Percentiles rank a stretch among this genome's conserved stretches.
These are phyloP conservation scores for Cryphonectria naterciae DNA, from an alignment of 2,329 filamentous ascomycete species.

Conservation along the genomic window DNA sequence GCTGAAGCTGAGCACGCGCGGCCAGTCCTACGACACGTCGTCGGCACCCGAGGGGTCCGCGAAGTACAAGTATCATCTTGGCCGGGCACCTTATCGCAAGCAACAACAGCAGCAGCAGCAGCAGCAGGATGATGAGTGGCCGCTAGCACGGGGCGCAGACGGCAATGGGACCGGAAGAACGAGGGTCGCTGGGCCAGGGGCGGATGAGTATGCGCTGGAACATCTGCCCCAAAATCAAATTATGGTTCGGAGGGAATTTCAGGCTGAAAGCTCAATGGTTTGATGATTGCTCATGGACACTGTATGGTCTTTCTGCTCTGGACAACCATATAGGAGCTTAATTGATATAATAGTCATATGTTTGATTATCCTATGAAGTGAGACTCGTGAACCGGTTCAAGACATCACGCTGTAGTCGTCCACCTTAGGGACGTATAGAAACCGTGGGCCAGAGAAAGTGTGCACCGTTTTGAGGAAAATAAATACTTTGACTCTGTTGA, in stretches of 20 bases:
- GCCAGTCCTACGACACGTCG: background rate
- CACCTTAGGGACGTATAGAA: too few species aligned
- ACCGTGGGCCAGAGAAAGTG: too few species aligned
- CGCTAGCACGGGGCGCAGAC: background rate
- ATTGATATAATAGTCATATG: too few species aligned
- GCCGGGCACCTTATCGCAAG: background rate
- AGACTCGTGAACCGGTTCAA: too few species aligned
- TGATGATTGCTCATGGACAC: background rate
- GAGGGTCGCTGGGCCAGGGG: background rate
- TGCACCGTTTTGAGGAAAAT: too few species aligned
- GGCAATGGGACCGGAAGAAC: background rate
- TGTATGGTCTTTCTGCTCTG: background rate
- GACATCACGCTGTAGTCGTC: too few species aligned
- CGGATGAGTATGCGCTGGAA: background rate
- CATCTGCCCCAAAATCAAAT: background rate
- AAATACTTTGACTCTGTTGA: too few species aligned
- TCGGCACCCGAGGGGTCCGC: background rate
- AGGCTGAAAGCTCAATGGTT: slow-evolving; percentile 6
- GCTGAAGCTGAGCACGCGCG: slow-evolving; percentile 3
- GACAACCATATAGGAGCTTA: too few species aligned
- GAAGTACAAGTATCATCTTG: background rate
- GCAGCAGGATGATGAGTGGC: slow-evolving; percentile 12
- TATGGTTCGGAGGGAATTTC: slow-evolving; percentile 7
- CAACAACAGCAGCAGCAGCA: background rate
- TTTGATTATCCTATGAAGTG: too few species aligned